Percentiles rank a stretch among this genome's conserved stretches.
Conservation (phyloP, 2,329 filamentous ascomycete genomes). For the Colletotrichum tamarilloi region DNA sequence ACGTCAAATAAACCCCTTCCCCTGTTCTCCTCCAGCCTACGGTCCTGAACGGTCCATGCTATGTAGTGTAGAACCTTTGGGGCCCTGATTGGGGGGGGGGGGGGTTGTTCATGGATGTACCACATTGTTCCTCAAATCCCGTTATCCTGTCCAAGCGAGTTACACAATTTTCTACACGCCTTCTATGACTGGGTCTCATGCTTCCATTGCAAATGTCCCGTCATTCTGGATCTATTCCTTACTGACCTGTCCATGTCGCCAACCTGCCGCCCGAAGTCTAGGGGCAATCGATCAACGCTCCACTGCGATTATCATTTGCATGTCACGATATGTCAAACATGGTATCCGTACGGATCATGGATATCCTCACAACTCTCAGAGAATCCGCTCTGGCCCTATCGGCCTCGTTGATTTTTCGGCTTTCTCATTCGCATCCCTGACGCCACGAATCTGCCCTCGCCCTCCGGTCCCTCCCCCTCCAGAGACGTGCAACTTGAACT, state of each 20-base stretch:
- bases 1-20: not conserved
- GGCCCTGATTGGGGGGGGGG: not conserved
- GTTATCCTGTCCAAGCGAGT: constrained; percentile 6
- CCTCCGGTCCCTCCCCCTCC: constrained; percentile 5
- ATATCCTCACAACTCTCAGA: not conserved
- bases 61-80: not conserved
- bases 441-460: not conserved
- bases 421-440: constrained; percentile 1
- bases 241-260: not conserved
- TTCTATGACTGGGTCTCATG: constrained; percentile 13
- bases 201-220: constrained; percentile 15
- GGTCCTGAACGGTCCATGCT: not conserved
- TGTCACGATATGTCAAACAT: not conserved
- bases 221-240: not conserved
- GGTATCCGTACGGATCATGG: not conserved
- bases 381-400: not conserved
- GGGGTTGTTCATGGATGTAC: not conserved
- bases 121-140: not conserved
- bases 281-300: not conserved
- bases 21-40: not conserved
- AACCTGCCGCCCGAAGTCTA: not conserved
- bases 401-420: not conserved
- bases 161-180: constrained; percentile 11
- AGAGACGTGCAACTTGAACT: not conserved
- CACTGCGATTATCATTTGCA: not conserved